Evolutionary conservation across 345 rosid genomes (phyloP), one percentile per base, ranked within the genome.

Genomic region (Orychophragmus violaceus): DNA sequence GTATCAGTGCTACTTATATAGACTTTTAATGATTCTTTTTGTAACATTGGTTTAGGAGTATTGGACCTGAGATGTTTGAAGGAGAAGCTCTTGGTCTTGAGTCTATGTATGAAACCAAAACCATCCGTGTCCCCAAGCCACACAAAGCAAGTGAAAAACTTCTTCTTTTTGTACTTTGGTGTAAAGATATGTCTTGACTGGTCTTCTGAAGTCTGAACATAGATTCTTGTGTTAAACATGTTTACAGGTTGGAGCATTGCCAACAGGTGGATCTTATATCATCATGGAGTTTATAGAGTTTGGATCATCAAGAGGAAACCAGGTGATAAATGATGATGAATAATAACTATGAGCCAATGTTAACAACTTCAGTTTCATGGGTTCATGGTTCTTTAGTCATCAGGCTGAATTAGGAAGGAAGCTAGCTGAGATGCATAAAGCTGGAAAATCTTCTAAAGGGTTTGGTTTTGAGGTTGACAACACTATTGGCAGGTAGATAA

Each of bases 401-500:
- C 75, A 93, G 98, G 69, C 87, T 65, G 85, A 67, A 13, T 72
- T 93, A 59, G 97, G 98, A 49, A 86, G 80, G 86, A 85, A 86
- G 78, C 89, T 90, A 48, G 98, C 89, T 67, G 94, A 88, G 81
- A 93, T 90, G 98, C 98, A 90, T 81, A 86, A 81, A 79, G 92
- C 89, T 10, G 91, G 91, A 32, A 90, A 82, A 76, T 84, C 97
- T 6, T 75, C 74, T 2, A 88, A 86, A 59, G 97, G 98, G 51
- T 93, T 86, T 49, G 97, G 98, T 18, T 93, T 93, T 69, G 85
- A 87, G 44, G 94, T 90, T 29, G 85, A 90, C 39, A 93, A 93
- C 79, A 93, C 97, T 42, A 79, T 93, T 78, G 98, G 98, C 72
- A 93, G 98, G 98, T 89, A 51, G 5, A 3, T 70, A 18, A 17